Base-by-base conservation (phyloP, 257 asterid species). In the Solanum stenotomum region DNA sequence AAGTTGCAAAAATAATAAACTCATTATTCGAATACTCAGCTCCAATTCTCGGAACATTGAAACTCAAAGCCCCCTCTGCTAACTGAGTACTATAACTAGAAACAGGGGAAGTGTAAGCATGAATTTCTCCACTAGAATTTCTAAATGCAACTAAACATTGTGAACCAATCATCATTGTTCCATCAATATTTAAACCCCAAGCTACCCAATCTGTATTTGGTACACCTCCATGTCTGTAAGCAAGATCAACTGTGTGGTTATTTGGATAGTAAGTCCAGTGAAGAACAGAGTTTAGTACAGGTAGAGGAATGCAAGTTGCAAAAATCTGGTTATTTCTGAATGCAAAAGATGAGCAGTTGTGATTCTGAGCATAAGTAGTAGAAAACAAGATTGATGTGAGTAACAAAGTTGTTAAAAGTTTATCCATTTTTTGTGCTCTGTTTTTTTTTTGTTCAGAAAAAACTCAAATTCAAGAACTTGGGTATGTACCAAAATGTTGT, bases 221-320 rank as follows among this genome's bases (percentile, higher is more conserved):
- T 49, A 92, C 88, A 0, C 90, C 90, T 2, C 91, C 71, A 89
- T 92, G 98, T 34, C 98, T 88, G 89, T 91, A 95, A 2, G 98
- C 98, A 23, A 95, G 82, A 34, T 95, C 95, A 12, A 91, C 91
- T 1, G 94, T 89, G 88, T 91, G 86, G 88, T 92, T 94, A 16
- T 85, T 11, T 34, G 31, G 87, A 82, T 93, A 90, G 91, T 94
- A 94, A 83, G 25, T 95, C 94, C 95, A 95, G 89, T 95, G 98
- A 1, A 95, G 91, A 92, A 92, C 91, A 3, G 98, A 88, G 92
- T 84, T 88, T 7, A 95, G 92, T 10, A 88, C 93, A 0, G 97
- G 95, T 1, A 95, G 96, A 37, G 5, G 16, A 67, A 15, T 89
- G 52, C 98, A 95, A 0, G 92, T 49, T 0, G 90, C 35, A 88